Conservation (phyloP, 2,329 filamentous ascomycete genomes). For the Podosphaera fusca region DNA sequence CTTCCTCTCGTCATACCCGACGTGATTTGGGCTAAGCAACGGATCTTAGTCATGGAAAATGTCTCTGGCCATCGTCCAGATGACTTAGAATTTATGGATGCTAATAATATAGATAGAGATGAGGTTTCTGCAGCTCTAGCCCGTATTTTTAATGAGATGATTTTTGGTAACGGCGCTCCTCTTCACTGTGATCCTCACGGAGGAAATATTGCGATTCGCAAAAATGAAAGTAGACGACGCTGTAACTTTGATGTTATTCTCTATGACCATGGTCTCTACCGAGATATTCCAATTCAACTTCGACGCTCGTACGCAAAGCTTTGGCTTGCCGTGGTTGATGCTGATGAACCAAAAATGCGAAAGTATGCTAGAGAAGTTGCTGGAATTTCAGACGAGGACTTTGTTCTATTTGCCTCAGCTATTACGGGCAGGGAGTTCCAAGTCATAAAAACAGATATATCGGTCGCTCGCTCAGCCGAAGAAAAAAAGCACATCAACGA, state of each 20-base stretch:
- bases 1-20: conserved; percentile 74
- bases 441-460: conserved; percentile 39
- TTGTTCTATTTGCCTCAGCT: conserved; percentile 83
- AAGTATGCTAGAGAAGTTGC: conserved; percentile 76
- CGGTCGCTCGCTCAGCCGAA: conserved; percentile 32
- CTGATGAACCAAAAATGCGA: conserved; percentile 67
- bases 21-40: conserved; percentile 69
- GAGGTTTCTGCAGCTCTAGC: conserved; percentile 83
- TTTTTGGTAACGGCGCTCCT: conserved; percentile 72
- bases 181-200: conserved; percentile 94
- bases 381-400: conserved; percentile 69
- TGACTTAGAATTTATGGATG: conserved; percentile 68
- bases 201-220: conserved; percentile 80
- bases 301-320: conserved; percentile 84
- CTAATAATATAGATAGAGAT: conserved; percentile 72
- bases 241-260: conserved; percentile 86
- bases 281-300: conserved; percentile 60
- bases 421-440: conserved; percentile 86
- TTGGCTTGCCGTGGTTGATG: conserved; percentile 88
- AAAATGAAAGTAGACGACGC: conserved; percentile 37
- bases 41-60: conserved; percentile 89
- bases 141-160: conserved; percentile 97
- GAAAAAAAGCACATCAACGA: conserved; percentile 77
- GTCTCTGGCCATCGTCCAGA: conserved; percentile 71
- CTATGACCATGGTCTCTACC: conserved; percentile 92